Base-by-base conservation (phyloP, 345 rosid genomes). In the Arabidopsis suecica region DNA sequence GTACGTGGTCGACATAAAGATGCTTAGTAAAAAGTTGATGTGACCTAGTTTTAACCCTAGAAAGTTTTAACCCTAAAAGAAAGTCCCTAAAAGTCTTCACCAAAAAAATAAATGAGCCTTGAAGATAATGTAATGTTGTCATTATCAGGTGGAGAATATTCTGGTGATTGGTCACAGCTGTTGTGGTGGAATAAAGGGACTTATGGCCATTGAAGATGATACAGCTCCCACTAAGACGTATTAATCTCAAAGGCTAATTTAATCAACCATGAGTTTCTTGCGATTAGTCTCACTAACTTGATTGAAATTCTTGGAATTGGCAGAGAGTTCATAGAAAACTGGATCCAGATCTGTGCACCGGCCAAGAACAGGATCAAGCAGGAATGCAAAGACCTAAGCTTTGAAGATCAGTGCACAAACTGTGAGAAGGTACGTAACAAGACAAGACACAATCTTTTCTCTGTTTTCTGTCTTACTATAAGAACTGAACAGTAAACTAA, bases 101-200 rank as follows among this genome's bases (percentile, higher is more conserved):
- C 12, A 9, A 10, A 9, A 40, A 20, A 37, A 37, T 2, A 5
- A 9, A 1, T 53, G 50, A 68, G 23, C 33, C 32, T 28, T 11
- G 33, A 9, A 20, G 37, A 25, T 20, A 59, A 33, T 60, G 34
- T 50, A 23, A 42, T 54, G 72, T 25, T 69, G 58, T 55, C 32
- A 20, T 62, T 2, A 65, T 65, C 77, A 94, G 99, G 99, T 95
- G 86, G 94, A 89, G 87, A 80, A 87, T 58, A 84, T 95, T 65
- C 76, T 93, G 41, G 94, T 95, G 50, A 89, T 95, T 68, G 99
- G 99, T 6, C 99, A 95, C 64, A 95, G 99, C 71, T 80, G 94
- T 63, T 95, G 99, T 73, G 99, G 99, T 34, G 99, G 99, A 49
- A 95, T 93, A 61, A 89, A 89, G 75, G 98, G 97, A 69, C 99